These are phyloP conservation scores for Ophiostoma ips DNA, from an alignment of 2,329 filamentous ascomycete genomes.

Conservation along the genomic window DNA sequence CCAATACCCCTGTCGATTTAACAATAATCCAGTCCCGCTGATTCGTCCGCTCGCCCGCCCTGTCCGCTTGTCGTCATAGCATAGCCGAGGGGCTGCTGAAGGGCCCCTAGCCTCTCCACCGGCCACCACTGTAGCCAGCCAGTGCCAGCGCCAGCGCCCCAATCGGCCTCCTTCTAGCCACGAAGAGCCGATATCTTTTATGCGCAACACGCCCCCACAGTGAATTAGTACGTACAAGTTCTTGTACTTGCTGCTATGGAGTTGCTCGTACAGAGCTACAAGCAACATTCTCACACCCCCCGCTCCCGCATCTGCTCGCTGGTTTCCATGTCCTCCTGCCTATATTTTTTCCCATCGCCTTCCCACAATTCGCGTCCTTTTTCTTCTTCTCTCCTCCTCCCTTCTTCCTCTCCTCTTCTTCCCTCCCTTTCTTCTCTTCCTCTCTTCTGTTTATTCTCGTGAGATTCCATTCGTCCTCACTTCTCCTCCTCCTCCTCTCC, in stretches of 20 bases:
- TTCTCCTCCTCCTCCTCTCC: not conserved
- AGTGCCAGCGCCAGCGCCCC: conserved; percentile 5
- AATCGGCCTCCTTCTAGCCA: conserved; percentile 5
- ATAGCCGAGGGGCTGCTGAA: conserved; percentile 16
- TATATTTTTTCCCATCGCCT: conserved; percentile 9
- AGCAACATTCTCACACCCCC: conserved; percentile 2
- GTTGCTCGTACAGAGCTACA: conserved; percentile 20
- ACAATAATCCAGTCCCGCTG: conserved; percentile 17
- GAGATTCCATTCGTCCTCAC: conserved; percentile 1
- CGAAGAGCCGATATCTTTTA: conserved; percentile 13
- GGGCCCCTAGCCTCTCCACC: not conserved
- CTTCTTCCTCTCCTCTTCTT: not conserved
- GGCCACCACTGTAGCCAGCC: not conserved
- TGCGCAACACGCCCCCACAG: not conserved
- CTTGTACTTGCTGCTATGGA: too few relatives aligned
- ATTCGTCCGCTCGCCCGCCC: conserved; percentile 17
- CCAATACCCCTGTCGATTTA: conserved; percentile 3
- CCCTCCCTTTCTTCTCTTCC: not conserved
- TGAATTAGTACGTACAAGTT: too few relatives aligned
- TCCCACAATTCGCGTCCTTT: conserved; percentile 10
- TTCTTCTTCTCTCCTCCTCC: conserved; percentile 2
- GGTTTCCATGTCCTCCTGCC: conserved; percentile 4
- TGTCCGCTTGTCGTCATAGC: conserved; percentile 17
- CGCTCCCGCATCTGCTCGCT: conserved; percentile 6
- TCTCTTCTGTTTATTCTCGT: not conserved